phyloP scores from a whole-genome alignment of 805 yeast species.

The Teunomyces panamensis region DNA sequence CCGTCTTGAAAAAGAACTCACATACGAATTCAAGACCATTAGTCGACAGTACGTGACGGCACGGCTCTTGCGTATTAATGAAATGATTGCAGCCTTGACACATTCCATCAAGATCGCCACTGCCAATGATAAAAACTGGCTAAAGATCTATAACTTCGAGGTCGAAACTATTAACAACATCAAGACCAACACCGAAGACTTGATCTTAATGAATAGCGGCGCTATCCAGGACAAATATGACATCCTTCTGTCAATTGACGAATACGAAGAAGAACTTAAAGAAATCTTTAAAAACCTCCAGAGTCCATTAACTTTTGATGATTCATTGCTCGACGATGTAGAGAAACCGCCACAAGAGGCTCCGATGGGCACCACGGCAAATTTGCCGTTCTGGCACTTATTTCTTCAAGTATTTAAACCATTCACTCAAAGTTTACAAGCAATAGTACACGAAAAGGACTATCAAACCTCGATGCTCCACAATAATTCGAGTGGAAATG shows the following conservation, averaged over 20 bases:
- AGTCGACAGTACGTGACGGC: constrained; percentile 25
- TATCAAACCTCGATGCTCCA: constrained; percentile 27
- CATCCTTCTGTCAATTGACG: constrained; percentile 16
- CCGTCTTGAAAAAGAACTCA: constrained; percentile 1
- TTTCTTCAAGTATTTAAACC: constrained; percentile 21
- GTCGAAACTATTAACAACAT: constrained; percentile 32
- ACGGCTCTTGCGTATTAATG: constrained; percentile 26
- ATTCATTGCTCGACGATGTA: constrained; percentile 15
- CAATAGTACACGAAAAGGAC: constrained; percentile 25
- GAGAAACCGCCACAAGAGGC: not conserved
- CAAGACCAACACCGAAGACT: constrained; percentile 31
- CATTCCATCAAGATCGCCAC: constrained; percentile 22
- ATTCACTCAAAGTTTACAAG: constrained; percentile 20
- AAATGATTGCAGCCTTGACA: constrained; percentile 21
- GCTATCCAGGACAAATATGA: constrained; percentile 12
- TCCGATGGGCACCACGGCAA: not conserved
- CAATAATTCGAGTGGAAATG: constrained; percentile 18
- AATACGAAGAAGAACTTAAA: constrained; percentile 30
- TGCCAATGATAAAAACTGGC: constrained; percentile 33
- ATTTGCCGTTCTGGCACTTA: constrained; percentile 20
- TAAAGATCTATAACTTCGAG: constrained; percentile 30
- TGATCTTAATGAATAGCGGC: constrained; percentile 14
- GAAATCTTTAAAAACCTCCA: constrained; percentile 28
- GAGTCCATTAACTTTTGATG: constrained; percentile 35
- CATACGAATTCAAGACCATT: constrained; percentile 22